These are phyloP conservation scores for Colletotrichum tropicicola DNA, from an alignment of 2,329 filamentous ascomycete genomes.

Conservation along the genomic window DNA sequence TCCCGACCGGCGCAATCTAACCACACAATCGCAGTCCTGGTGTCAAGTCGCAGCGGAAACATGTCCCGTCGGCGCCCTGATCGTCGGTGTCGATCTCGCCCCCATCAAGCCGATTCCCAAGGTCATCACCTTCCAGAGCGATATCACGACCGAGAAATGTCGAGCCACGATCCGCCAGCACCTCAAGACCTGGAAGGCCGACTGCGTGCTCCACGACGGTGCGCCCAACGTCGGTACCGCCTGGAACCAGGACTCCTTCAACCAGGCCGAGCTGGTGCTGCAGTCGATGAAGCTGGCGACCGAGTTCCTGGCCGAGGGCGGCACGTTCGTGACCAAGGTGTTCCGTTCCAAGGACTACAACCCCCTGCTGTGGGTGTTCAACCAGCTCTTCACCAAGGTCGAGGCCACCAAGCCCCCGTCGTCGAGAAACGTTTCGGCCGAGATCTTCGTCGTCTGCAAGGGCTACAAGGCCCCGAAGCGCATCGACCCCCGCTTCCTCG, in stretches of 20 bases:
- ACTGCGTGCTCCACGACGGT: conserved; percentile 95
- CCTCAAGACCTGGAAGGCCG: conserved; percentile 95
- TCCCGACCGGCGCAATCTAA: not conserved
- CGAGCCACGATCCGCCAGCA: conserved; percentile 88
- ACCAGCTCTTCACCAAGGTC: conserved; percentile 93
- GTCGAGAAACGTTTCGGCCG: conserved; percentile 93
- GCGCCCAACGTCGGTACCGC: conserved; percentile 98
- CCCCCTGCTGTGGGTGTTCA: conserved; percentile 94
- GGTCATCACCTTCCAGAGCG: conserved; percentile 95
- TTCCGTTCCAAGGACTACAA: conserved; percentile 99
- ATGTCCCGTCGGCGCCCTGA: conserved; percentile 90
- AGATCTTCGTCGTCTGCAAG: conserved; percentile 97
- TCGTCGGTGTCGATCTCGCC: conserved; percentile 91
- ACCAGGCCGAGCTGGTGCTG: conserved; percentile 91
- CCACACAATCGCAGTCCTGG: conserved; percentile 72
- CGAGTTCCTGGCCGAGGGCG: conserved; percentile 88
- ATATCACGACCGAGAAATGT: conserved; percentile 98
- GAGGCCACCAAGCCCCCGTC: conserved; percentile 98
- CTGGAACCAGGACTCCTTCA: conserved; percentile 98
- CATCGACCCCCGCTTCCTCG: conserved; percentile 91
- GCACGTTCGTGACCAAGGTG: conserved; percentile 96
- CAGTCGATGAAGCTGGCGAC: conserved; percentile 93
- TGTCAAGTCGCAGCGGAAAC: conserved; percentile 95
- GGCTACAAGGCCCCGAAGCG: conserved; percentile 96
- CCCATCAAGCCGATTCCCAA: conserved; percentile 96